phyloP scores from a whole-genome alignment of 768 basidiomycete species.

The Boletellus emodensis region DNA sequence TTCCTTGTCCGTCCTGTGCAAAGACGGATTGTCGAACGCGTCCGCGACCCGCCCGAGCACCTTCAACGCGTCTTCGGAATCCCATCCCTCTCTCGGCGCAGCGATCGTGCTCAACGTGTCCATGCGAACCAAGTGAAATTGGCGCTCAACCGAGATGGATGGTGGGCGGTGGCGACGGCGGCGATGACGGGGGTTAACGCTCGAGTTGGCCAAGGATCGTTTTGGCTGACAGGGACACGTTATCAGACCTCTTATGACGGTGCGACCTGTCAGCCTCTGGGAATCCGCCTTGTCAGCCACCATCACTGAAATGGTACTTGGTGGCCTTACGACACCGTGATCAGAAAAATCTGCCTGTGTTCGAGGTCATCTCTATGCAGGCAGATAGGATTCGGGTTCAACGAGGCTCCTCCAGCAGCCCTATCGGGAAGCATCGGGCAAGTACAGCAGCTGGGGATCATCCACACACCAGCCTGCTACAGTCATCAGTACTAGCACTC shows the following conservation, averaged over 20 bases:
- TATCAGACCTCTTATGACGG: background rate
- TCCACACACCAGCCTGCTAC: too few relatives aligned
- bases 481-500: too few relatives aligned
- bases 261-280: slow-evolving; percentile 16
- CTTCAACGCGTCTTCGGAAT: slow-evolving; percentile 16
- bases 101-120: background rate
- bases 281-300: slow-evolving; percentile 9
- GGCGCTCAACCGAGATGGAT: too few relatives aligned
- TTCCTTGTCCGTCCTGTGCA: slow-evolving; percentile 18
- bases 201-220: too few relatives aligned
- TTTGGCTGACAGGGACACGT: slow-evolving; percentile 4
- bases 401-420: too few relatives aligned
- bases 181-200: background rate
- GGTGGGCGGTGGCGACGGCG: background rate
- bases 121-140: slow-evolving; percentile 3
- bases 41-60: slow-evolving; percentile 28
- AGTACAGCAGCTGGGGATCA: too few relatives aligned
- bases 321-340: too few relatives aligned
- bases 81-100: background rate
- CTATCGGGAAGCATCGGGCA: too few relatives aligned
- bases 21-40: slow-evolving; percentile 26
- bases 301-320: background rate
- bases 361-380: too few relatives aligned
- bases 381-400: too few relatives aligned
- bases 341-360: too few relatives aligned